These are phyloP conservation scores for Hypoxylon fragiforme DNA, from an alignment of 495 filamentous ascomycete genomes.

Conservation along the genomic window DNA sequence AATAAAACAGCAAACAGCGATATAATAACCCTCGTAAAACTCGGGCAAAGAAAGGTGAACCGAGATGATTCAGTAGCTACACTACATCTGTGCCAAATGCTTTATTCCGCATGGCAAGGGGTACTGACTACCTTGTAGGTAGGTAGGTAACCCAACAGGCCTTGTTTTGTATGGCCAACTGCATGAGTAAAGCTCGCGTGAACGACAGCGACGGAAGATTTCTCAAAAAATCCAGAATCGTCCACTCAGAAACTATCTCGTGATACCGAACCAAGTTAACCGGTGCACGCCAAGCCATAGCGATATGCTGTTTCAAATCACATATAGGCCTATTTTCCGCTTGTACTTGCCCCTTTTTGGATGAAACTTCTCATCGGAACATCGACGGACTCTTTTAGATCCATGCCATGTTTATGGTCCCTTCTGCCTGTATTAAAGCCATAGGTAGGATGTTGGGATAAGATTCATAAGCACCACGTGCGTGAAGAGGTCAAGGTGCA, in stretches of 20 bases:
- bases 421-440: slow-evolving; percentile 19
- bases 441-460: slow-evolving; percentile 35
- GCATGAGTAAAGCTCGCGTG: slow-evolving; percentile 68
- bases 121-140: too few relatives aligned
- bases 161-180: slow-evolving; percentile 60
- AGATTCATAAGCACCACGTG: slow-evolving; percentile 37
- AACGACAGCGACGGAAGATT: slow-evolving; percentile 66
- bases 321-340: slow-evolving; percentile 15
- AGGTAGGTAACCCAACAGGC: slow-evolving; percentile 62
- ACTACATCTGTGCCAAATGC: too few relatives aligned
- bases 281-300: slow-evolving; percentile 19
- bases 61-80: too few relatives aligned
- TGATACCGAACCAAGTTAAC: slow-evolving; percentile 15
- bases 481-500: slow-evolving; percentile 11
- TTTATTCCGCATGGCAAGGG: too few relatives aligned
- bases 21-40: too few relatives aligned
- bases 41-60: too few relatives aligned
- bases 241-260: slow-evolving; percentile 71
- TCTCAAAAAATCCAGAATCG: slow-evolving; percentile 76
- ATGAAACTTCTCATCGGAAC: slow-evolving; percentile 20
- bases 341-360: slow-evolving; percentile 25
- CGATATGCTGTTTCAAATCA: slow-evolving; percentile 17
- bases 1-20: too few relatives aligned
- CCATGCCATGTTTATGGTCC: slow-evolving; percentile 18
- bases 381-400: slow-evolving; percentile 17